Conservation (phyloP, 371 early-diverging fungal species). For the Syncephalastrum sp. region DNA sequence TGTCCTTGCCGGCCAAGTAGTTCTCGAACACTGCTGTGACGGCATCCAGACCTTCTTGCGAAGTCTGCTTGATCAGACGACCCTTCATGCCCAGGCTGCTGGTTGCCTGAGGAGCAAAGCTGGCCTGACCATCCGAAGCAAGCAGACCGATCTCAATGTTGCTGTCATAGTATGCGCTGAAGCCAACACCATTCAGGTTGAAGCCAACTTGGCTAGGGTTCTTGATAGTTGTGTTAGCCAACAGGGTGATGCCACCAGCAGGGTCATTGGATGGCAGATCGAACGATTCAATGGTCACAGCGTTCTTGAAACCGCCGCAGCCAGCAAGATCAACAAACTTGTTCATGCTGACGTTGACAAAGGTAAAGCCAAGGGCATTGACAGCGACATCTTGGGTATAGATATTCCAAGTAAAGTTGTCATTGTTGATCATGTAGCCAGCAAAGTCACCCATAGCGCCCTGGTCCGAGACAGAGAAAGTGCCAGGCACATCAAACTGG, state of each 20-base stretch:
- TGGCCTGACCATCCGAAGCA: slow-evolving; percentile 20
- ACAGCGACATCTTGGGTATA: slow-evolving; percentile 40
- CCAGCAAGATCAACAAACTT: slow-evolving; percentile 47
- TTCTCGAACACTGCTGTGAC: slow-evolving; percentile 51
- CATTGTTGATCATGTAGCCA: slow-evolving; percentile 52
- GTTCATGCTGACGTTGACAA: slow-evolving; percentile 43
- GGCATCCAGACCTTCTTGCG: slow-evolving; percentile 36
- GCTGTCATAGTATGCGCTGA: slow-evolving; percentile 20
- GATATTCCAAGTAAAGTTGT: slow-evolving; percentile 52
- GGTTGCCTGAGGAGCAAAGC: slow-evolving; percentile 26
- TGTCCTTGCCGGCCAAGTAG: slow-evolving; percentile 42
- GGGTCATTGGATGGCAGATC: slow-evolving; percentile 52
- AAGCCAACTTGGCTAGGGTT: slow-evolving; percentile 58
- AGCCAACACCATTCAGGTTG: slow-evolving; percentile 23
- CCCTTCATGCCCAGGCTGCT: slow-evolving; percentile 39
- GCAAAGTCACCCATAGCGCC: slow-evolving; percentile 47
- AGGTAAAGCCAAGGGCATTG: slow-evolving; percentile 47
- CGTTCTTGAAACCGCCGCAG: slow-evolving; percentile 45
- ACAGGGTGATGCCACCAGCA: slow-evolving; percentile 47
- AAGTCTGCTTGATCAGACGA: slow-evolving; percentile 44
- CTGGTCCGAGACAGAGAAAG: slow-evolving; percentile 43
- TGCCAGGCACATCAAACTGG: slow-evolving; percentile 38
- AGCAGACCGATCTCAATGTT: slow-evolving; percentile 30
- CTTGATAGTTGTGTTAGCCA: slow-evolving; percentile 36
- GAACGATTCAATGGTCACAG: slow-evolving; percentile 48